phyloP scores from a whole-genome alignment of 306 rosid species.

The Rosa chinensis region DNA sequence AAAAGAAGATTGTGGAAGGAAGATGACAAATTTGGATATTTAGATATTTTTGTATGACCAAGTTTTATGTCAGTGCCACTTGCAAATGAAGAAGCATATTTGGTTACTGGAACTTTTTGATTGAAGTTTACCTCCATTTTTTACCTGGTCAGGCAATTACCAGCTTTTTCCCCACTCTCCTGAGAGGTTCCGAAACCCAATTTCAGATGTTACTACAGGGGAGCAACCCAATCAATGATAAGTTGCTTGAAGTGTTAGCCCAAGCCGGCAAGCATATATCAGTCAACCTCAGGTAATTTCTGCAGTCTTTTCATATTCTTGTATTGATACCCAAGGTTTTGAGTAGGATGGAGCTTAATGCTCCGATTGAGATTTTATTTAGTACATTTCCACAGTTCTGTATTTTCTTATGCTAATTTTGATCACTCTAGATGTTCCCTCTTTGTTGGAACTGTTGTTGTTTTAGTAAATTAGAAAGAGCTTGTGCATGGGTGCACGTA shows the following conservation, averaged over 20 bases:
- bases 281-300: constrained; percentile 61
- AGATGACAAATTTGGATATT: neutral
- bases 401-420: neutral
- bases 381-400: neutral
- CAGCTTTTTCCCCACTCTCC: constrained; percentile 66
- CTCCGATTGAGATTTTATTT: neutral
- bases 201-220: constrained; percentile 59
- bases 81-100: neutral
- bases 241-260: constrained; percentile 69
- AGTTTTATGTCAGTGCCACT: neutral
- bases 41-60: neutral
- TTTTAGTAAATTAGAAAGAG: neutral
- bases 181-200: constrained; percentile 67
- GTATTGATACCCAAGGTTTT: neutral
- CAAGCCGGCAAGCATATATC: constrained; percentile 61
- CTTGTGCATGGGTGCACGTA: neutral
- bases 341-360: neutral
- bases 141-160: constrained; percentile 57
- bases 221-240: constrained; percentile 49
- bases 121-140: constrained; percentile 24
- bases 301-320: constrained; percentile 15
- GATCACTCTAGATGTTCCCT: neutral
- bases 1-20: neutral
- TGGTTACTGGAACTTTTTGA: constrained; percentile 7
- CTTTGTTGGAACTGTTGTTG: neutral